These are phyloP conservation scores for Penicillium hesseltinei DNA, from an alignment of 2,329 filamentous ascomycete species.

Conservation along the genomic window DNA sequence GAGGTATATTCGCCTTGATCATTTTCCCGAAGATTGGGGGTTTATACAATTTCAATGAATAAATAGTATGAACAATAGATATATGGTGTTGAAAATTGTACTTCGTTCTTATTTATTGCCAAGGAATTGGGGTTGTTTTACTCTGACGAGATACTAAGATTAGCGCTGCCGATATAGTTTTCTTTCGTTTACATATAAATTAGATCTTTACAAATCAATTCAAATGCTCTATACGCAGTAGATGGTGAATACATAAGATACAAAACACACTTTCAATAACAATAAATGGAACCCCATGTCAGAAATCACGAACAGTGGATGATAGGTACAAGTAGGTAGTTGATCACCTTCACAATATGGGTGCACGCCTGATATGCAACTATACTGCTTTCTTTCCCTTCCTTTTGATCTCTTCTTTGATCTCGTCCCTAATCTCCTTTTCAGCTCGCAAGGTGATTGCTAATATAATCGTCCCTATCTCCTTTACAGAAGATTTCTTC, in stretches of 20 bases:
- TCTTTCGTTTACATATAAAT: not conserved
- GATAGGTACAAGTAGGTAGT: not conserved
- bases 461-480: not conserved
- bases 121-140: no score
- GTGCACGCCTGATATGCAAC: not conserved
- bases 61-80: not conserved
- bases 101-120: not conserved
- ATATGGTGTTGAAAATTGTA: not conserved
- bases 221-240: no score
- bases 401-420: not conserved
- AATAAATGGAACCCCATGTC: not conserved
- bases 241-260: no score
- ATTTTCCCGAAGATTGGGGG: rapidly evolving
- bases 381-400: not conserved
- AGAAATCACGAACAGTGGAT: no score
- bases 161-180: not conserved
- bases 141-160: not conserved
- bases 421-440: not conserved
- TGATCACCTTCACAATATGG: not conserved
- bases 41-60: not conserved
- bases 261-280: not conserved
- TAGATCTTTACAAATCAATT: not conserved
- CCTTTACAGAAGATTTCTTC: rapidly evolving
- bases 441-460: not conserved
- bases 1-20: conserved; percentile 1